Evolutionary conservation across 2,329 filamentous ascomycete genomes (phyloP).

Genomic region (Ascochyta fabae): DNA sequence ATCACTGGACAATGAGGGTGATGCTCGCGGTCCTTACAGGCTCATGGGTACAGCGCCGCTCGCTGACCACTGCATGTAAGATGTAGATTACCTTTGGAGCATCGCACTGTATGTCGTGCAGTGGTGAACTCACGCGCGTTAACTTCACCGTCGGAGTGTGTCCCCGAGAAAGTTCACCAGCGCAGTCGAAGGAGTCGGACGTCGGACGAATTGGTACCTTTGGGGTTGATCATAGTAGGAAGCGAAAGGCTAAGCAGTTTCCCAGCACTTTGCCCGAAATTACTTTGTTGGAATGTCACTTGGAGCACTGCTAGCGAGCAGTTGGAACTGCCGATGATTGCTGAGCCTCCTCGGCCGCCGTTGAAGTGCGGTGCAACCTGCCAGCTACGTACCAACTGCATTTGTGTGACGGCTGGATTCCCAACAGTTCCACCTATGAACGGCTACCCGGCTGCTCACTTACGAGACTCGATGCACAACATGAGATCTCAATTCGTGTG

Average conservation of each 20-base stretch:
- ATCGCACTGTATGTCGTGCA: not conserved
- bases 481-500: conserved; percentile 22
- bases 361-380: conserved; percentile 12
- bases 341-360: conserved; percentile 17
- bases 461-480: conserved; percentile 29
- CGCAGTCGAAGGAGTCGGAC: conserved; percentile 2
- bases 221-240: conserved; percentile 6
- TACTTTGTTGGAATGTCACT: conserved; percentile 22
- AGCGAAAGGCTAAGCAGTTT: conserved; percentile 11
- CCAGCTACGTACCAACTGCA: conserved; percentile 22
- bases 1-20: conserved; percentile 1
- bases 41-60: conserved; percentile 5
- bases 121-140: not conserved
- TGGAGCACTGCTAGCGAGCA: not conserved
- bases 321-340: conserved; percentile 18
- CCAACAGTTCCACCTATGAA: conserved; percentile 41
- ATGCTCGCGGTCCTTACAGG: not conserved
- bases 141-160: not conserved
- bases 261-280: conserved; percentile 13
- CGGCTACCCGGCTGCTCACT: conserved; percentile 26
- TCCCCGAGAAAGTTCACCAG: conserved; percentile 3
- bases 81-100: conserved; percentile 6
- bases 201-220: conserved; percentile 5
- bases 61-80: conserved; percentile 7
- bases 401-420: conserved; percentile 32